Base-by-base conservation (phyloP, 352 stramenopile genomes). In the Globisporangium orthogonon region DNA sequence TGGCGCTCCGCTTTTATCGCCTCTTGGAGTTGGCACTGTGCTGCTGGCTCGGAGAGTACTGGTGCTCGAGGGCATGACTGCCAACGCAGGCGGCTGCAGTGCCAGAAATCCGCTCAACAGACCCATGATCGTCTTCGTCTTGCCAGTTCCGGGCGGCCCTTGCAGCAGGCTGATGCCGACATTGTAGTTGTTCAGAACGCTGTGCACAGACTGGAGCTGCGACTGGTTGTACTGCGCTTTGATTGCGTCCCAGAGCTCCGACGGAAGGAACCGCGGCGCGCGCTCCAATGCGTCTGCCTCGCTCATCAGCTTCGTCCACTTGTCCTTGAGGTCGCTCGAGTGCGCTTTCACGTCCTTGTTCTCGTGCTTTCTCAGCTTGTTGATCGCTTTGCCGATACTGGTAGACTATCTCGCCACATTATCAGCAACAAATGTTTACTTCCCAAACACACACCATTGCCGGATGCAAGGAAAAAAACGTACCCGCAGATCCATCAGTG, bases 131-230 rank as follows among this genome's bases (percentile, higher is more conserved):
- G 91, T 98, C 58, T 94, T 94, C 2, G 94, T 98, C 67, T 98
- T 98, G 37, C 94, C 94, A 17, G 91, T 98, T 58, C 95, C 95
- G 1, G 96, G 96, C 6, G 96, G 96, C 14, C 96, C 96, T 74
- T 99, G 96, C 5, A 99, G 76, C 31, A 95, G 52, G n/a, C 81
- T 94, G 29, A 95, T 80, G 15, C 82, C 86, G 35, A 81, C 71
- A 10, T 61, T 83, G 67, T 95, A 95, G 66, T 95, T 94, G 70
- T 91, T 94, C 6, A 95, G 58, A 28, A 91, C 83, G 45, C 74
- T 94, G 61, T 94, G 82, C 45, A 95, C 87, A 11, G 82, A 91
- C 57, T 95, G 86, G 33, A 95, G 66, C 61, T 95, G 86, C 11
- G 83, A 94, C 49, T 83, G 76, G 45, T 95, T 95, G 66, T 94